Evolutionary conservation across 2,329 filamentous ascomycete species (phyloP).

Genomic region (Lasiodiplodia sp.): DNA sequence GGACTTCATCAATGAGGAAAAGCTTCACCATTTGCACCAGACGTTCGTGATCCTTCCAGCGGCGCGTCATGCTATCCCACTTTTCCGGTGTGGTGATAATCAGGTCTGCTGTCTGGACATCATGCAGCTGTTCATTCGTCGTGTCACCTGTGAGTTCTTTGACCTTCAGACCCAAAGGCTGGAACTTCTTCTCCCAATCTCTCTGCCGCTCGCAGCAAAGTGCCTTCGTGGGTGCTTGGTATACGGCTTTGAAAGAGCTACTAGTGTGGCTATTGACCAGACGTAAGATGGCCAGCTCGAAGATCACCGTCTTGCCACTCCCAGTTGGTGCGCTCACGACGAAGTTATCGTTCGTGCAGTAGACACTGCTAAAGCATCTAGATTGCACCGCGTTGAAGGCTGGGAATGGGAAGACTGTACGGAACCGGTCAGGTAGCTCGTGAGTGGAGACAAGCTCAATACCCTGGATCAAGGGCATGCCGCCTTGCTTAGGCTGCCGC

Average conservation of each 20-base stretch:
- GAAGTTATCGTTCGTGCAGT: slow-evolving; percentile 74
- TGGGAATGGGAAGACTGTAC: slow-evolving; percentile 73
- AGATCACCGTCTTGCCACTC: slow-evolving; percentile 82
- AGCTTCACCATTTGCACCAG: slow-evolving; percentile 78
- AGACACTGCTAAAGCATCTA: slow-evolving; percentile 74
- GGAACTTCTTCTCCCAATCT: slow-evolving; percentile 81
- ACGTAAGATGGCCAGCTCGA: slow-evolving; percentile 83
- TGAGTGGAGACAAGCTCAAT: slow-evolving; percentile 66
- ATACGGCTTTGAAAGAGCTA: slow-evolving; percentile 79
- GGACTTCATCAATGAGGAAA: slow-evolving; percentile 87
- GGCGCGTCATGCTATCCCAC: slow-evolving; percentile 88
- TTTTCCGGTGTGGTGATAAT: slow-evolving; percentile 91
- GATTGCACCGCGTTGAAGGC: slow-evolving; percentile 86
- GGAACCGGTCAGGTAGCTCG: slow-evolving; percentile 72
- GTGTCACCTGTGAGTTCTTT: slow-evolving; percentile 86
- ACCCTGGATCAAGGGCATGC: slow-evolving; percentile 60
- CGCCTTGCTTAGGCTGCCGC: slow-evolving; percentile 31
- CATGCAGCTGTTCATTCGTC: slow-evolving; percentile 68
- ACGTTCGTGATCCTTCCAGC: slow-evolving; percentile 81
- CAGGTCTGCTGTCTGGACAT: slow-evolving; percentile 76
- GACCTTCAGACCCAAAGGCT: slow-evolving; percentile 69
- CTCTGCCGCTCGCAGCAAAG: slow-evolving; percentile 77
- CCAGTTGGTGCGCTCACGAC: slow-evolving; percentile 84
- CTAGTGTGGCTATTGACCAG: slow-evolving; percentile 64
- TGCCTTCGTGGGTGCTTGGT: slow-evolving; percentile 85